Evolutionary conservation across 2,329 filamentous ascomycete species (phyloP), one percentile per base, ranked within the genome.

Genomic region (Penicillium sp.): DNA sequence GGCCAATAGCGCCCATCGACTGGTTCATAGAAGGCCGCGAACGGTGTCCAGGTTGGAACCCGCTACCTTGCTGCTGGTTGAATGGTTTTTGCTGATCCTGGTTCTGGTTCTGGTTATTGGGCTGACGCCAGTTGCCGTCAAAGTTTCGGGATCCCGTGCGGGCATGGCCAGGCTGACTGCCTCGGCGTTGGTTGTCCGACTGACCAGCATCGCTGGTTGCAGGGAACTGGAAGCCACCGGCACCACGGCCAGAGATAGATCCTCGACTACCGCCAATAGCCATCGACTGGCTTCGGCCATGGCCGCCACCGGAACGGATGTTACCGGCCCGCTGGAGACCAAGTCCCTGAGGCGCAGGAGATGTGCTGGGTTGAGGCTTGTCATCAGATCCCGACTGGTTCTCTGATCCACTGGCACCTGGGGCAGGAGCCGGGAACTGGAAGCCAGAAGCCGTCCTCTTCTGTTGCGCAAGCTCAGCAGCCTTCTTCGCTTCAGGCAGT

Each of bases 121-220:
- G 93, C 70, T 92, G 96, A 68, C 95, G 90, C 95, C 95, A 99
- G 77, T 99, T 99, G 68, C 93, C 88, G 66, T 99, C 95, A 70
- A 98, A 98, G 77, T 98, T 99, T 62, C 95, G 87, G 24, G 95
- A 99, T 11, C 86, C 86, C 31, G 88, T 89, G 60, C 95, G 86
- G 62, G 85, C 88, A 73, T 99, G 95, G 55, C 91, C 89, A 43
- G 75, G 68, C 63, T 86, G 84, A 67, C 89, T 90, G 66, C 89
- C 87, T 66, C 91, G 90, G 60, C 90, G 88, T 65, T 86, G 82
- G 71, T 92, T 90, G 64, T 95, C 91, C 14, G 78, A 70, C 61
- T 79, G 76, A 60, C 75, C 78, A 60, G 74, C 77, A 63, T 80
- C 80, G 19, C 78, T 80, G 49, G 80, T 73, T 66, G 80, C 76